phyloP scores from a whole-genome alignment of 2,329 filamentous ascomycete genomes.

The Fusarium sp. region DNA sequence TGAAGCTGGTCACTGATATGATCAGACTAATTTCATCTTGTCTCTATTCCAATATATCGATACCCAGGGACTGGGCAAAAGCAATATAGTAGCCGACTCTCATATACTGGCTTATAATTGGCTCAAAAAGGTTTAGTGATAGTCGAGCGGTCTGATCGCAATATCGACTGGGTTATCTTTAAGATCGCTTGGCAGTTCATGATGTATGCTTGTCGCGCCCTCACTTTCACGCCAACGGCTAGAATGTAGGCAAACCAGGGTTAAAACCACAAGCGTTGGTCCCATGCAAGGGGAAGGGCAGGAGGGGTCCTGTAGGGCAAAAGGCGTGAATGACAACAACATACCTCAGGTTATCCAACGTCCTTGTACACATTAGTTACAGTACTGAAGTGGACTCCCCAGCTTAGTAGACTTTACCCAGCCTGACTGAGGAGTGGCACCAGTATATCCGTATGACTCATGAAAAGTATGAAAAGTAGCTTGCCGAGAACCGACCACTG shows the following conservation, averaged over 20 bases:
- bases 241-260: slow-evolving; percentile 10
- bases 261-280: slow-evolving; percentile 17
- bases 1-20: slow-evolving; percentile 1
- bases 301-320: not conserved
- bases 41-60: not conserved
- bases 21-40: not conserved
- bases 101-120: not conserved
- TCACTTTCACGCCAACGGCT: slow-evolving; percentile 25
- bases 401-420: slow-evolving; percentile 3
- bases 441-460: not conserved
- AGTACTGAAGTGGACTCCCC: not conserved
- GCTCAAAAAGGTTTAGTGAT: slow-evolving; percentile 5
- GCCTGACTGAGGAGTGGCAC: not conserved
- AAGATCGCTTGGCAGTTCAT: slow-evolving; percentile 14
- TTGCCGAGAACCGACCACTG: slow-evolving; percentile 9
- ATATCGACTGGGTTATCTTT: slow-evolving; percentile 1
- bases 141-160: not conserved
- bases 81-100: not conserved
- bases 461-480: not conserved
- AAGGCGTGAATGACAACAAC: slow-evolving; percentile 31
- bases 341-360: slow-evolving; percentile 9
- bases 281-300: slow-evolving; percentile 12
- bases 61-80: not conserved
- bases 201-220: slow-evolving; percentile 17
- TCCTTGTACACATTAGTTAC: slow-evolving; percentile 1